Evolutionary conservation across 805 yeast species (phyloP), one percentile per base, ranked within the genome.

Genomic region (Scheffersomyces stipitis): DNA sequence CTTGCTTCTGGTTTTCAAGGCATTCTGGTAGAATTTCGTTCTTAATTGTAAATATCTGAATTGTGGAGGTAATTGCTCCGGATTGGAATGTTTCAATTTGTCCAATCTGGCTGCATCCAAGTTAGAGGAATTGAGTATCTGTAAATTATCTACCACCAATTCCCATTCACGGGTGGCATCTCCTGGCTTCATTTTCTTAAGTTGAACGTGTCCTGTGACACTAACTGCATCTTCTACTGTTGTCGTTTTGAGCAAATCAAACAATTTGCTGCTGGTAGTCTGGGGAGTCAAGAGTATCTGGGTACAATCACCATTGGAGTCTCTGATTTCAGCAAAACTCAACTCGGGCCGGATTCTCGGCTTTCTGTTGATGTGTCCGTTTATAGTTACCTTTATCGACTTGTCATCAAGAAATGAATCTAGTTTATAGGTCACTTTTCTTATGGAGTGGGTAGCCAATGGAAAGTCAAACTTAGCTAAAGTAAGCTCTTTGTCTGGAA

Each of bases 321-420:
- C 98, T 44, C 98, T 70, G 10, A 91, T 61, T 18, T 75, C 77
- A 2, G 84, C 93, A 66, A 93, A 91, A 1, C 78, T 71, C 33
- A 86, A 65, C 35, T 78, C 80, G 3, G 91, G 81, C 36, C 86
- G 65, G 36, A 79, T 78, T 36, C 83, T 73, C 0, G 96, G 93
- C 45, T 82, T 81, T 15, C 75, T 69, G 51, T 87, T 80, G 13
- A 91, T 74, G 88, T 96, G 93, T 0, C 99, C 98, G 44, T 86
- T 78, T 5, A 91, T 46, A 0, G 73, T 68, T 2, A 83, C 74
- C 10, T 41, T 40, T 32, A 27, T 28, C 15, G 31, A 13, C 26
- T 27, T 17, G 18, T 5, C 24, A 10, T n/a, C 16, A 29, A 29
- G 20, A 29, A 12, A 8, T 12, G 20, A 20, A 3, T 15, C 26